Percentiles rank a stretch among this genome's conserved stretches.
Conservation (phyloP, 768 basidiomycete species). For the Hypsizygus marmoreus region DNA sequence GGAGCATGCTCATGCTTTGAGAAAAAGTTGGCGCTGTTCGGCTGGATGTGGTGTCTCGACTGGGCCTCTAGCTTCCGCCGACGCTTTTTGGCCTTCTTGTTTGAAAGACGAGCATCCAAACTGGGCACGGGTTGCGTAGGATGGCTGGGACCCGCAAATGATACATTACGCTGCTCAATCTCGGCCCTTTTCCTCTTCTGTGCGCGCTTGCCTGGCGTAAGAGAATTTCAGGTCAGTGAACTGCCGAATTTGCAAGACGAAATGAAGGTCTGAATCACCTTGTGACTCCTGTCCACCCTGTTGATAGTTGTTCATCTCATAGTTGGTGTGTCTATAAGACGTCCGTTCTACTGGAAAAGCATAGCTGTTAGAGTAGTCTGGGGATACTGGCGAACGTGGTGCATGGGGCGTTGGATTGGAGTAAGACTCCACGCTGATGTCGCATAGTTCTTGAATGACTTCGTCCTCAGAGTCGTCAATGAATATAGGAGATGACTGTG, state of each 20-base stretch:
- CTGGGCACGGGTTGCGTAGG: slow-evolving; percentile 3
- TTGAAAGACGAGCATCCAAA: slow-evolving; percentile 10
- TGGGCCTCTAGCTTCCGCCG: slow-evolving; percentile 38
- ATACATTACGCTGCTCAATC: slow-evolving; percentile 1
- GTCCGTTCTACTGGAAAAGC: slow-evolving; percentile 1
- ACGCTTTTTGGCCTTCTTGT: slow-evolving; percentile 45
- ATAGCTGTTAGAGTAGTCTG: slow-evolving; percentile 8
- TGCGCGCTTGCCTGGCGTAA: background rate
- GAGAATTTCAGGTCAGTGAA: background rate
- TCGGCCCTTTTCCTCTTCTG: slow-evolving; percentile 17
- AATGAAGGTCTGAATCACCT: slow-evolving; percentile 6
- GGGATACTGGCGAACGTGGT: background rate
- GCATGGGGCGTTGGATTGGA: background rate
- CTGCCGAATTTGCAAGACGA: background rate
- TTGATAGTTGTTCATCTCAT: background rate
- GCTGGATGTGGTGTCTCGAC: slow-evolving; percentile 8
- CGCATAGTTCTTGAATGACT: slow-evolving; percentile 30
- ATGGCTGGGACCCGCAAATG: slow-evolving; percentile 11
- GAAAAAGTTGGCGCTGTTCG: slow-evolving; percentile 9
- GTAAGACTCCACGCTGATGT: slow-evolving; percentile 15
- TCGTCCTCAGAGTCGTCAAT: slow-evolving; percentile 46
- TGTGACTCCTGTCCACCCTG: slow-evolving; percentile 1
- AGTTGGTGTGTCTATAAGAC: background rate
- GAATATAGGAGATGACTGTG: slow-evolving; percentile 36
- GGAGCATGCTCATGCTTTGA: no score